These are phyloP conservation scores for Alternaria novae-zelandiae DNA, from an alignment of 2,329 filamentous ascomycete species.

Conservation along the genomic window DNA sequence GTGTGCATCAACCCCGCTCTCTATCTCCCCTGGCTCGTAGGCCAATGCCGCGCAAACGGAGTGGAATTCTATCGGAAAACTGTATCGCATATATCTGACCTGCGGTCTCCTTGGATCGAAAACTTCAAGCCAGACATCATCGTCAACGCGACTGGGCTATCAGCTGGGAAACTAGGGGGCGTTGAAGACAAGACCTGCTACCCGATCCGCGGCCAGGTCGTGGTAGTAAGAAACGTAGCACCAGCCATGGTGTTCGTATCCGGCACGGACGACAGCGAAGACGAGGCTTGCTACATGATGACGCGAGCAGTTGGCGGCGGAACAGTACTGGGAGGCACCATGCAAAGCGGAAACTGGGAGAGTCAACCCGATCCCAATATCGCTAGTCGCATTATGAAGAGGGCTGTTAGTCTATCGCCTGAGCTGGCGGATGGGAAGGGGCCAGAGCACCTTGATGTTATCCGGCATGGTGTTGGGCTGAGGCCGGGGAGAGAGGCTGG, in stretches of 20 bases:
- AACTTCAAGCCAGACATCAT: slow-evolving; percentile 68
- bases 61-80: slow-evolving; percentile 60
- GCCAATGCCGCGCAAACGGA: slow-evolving; percentile 76
- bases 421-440: slow-evolving; percentile 69
- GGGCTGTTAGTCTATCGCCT: slow-evolving; percentile 69
- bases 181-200: slow-evolving; percentile 75
- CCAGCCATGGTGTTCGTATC: slow-evolving; percentile 72
- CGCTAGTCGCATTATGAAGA: slow-evolving; percentile 81
- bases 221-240: slow-evolving; percentile 79
- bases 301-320: slow-evolving; percentile 75
- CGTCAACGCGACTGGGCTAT: slow-evolving; percentile 83
- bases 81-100: slow-evolving; percentile 71
- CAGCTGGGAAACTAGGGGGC: slow-evolving; percentile 76
- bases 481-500: slow-evolving; percentile 75
- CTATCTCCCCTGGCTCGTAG: slow-evolving; percentile 84
- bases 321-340: slow-evolving; percentile 81
- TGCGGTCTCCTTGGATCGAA: slow-evolving; percentile 61
- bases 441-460: slow-evolving; percentile 70
- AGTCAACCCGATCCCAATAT: slow-evolving; percentile 75
- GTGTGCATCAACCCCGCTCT: slow-evolving; percentile 89
- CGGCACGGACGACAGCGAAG: slow-evolving; percentile 73
- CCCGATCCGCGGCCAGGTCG: slow-evolving; percentile 81
- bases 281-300: slow-evolving; percentile 82
- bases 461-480: slow-evolving; percentile 83
- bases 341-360: slow-evolving; percentile 80